Evolutionary conservation across 208 protist genomes (phyloP), one percentile per base, ranked within the genome.

Genomic region (Giardia duodenalis): DNA sequence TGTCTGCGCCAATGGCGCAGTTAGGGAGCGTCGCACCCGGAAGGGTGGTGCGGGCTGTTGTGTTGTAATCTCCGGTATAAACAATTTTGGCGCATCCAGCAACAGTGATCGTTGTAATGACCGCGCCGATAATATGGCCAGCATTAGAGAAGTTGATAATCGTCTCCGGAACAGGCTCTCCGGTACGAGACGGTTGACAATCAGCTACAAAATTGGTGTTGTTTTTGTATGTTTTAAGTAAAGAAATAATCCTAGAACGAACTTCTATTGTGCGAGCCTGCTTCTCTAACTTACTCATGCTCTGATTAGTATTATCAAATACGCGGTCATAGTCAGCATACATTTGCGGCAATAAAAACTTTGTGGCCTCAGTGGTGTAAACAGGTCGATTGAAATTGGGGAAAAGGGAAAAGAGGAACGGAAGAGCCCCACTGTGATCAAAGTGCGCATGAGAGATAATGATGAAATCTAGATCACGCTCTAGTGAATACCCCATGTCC

Each of bases 251-350:
- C 19, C 57, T 76, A 39, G 57, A 10, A 76, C 57, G 57, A 30
- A 30, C 57, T 76, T 76, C 19, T 39, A 30, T 30, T 30, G 57
- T 39, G 30, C 57, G 57, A 39, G 57, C 57, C 30, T 10, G 10
- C 57, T 30, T 76, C 57, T 76, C 57, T 39, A 76, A 39, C 10
- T 76, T 10, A 76, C 19, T 39, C 10, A 39, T 76, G 57, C 57
- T 76, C 57, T 10, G 30, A 30, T 76, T 76, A 76, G 19, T 30
- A 10, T 10, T 76, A 10, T 76, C 57, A 10, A 30, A 76, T 10
- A 76, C 57, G 19, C 57, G 57, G 57, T 76, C 57, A 76, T 76
- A 76, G 57, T 76, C 57, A 39, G 57, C 57, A 76, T 76, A 76
- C 57, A 76, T 76, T 30, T 76, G 57, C 57, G 57, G 57, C 30